These are phyloP conservation scores for Pythium dissotocum DNA, from an alignment of 352 stramenopile species.

Conservation along the genomic window DNA sequence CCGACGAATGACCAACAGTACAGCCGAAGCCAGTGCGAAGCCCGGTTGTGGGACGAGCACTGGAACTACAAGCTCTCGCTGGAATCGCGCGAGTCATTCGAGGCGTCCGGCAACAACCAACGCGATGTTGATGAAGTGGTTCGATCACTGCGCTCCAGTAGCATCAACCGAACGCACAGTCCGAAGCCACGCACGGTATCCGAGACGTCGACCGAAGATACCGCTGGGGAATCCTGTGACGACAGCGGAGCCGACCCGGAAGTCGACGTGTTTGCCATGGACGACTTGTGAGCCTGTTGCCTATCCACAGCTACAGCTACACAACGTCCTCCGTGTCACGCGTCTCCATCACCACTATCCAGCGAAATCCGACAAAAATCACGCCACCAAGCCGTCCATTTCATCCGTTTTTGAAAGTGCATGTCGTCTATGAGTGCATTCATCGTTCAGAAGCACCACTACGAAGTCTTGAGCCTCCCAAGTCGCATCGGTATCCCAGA, in stretches of 20 bases:
- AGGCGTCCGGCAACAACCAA: slow-evolving; percentile 29
- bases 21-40: slow-evolving; percentile 50
- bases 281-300: slow-evolving; percentile 43
- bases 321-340: not conserved
- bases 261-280: slow-evolving; percentile 61
- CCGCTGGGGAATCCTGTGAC: slow-evolving; percentile 32
- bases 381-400: not conserved
- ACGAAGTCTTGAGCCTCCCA: too few relatives aligned
- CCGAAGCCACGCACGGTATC: slow-evolving; percentile 33
- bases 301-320: not conserved
- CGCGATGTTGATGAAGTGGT: slow-evolving; percentile 5
- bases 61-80: slow-evolving; percentile 79
- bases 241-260: slow-evolving; percentile 28
- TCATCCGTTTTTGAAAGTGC: not conserved
- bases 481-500: too few relatives aligned
- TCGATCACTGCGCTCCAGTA: not conserved
- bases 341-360: not conserved
- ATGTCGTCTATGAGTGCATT: not conserved
- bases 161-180: slow-evolving; percentile 8
- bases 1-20: slow-evolving; percentile 26
- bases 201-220: slow-evolving; percentile 41
- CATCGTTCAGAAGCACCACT: not conserved
- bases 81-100: slow-evolving; percentile 63
- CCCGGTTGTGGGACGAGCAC: slow-evolving; percentile 58
- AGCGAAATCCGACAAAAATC: not conserved